A percentile compares a stretch with the other conserved stretches of the same genome.
Conservation (phyloP, 345 rosid species). For the Ceriops decandra region DNA sequence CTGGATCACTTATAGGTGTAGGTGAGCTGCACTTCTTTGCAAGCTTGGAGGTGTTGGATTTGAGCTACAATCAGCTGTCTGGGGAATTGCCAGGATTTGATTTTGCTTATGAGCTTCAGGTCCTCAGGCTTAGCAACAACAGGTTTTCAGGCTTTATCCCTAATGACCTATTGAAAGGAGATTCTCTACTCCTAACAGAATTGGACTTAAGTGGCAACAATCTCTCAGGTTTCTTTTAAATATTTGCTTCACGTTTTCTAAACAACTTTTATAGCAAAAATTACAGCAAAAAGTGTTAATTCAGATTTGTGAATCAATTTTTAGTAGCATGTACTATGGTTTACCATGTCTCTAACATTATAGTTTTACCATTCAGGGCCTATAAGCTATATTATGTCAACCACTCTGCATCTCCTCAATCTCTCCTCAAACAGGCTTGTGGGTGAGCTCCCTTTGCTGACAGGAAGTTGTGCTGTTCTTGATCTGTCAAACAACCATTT, state of each 20-base stretch:
- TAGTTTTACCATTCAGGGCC: slow-evolving; percentile 56
- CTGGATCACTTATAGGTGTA: slow-evolving; percentile 71
- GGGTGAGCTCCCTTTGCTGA: slow-evolving; percentile 86
- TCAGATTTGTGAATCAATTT: background rate
- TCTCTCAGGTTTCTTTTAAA: slow-evolving; percentile 64
- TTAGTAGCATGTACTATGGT: background rate
- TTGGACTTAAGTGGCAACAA: slow-evolving; percentile 89
- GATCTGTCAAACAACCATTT: slow-evolving; percentile 86
- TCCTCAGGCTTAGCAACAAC: slow-evolving; percentile 88
- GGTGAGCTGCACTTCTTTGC: slow-evolving; percentile 61
- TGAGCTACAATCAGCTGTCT: slow-evolving; percentile 85
- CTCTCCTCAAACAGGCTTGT: slow-evolving; percentile 74
- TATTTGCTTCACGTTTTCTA: slow-evolving; percentile 14
- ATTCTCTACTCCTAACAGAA: slow-evolving; percentile 69
- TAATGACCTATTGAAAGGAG: slow-evolving; percentile 80
- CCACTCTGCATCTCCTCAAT: slow-evolving; percentile 60
- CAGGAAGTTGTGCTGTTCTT: slow-evolving; percentile 70
- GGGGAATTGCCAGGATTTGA: slow-evolving; percentile 93
- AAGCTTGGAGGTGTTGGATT: slow-evolving; percentile 72
- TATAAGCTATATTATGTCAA: slow-evolving; percentile 71
- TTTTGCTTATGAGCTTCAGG: slow-evolving; percentile 85
- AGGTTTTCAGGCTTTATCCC: slow-evolving; percentile 81
- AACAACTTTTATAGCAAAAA: too few relatives aligned
- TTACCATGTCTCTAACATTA: slow-evolving; percentile 16
- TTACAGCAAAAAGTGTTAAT: too few relatives aligned